Percentiles rank a stretch among this genome's conserved stretches.
Evolutionary conservation across 2,329 filamentous ascomycete genomes (phyloP).

Genomic region (Kalaharituber pfeilii): DNA sequence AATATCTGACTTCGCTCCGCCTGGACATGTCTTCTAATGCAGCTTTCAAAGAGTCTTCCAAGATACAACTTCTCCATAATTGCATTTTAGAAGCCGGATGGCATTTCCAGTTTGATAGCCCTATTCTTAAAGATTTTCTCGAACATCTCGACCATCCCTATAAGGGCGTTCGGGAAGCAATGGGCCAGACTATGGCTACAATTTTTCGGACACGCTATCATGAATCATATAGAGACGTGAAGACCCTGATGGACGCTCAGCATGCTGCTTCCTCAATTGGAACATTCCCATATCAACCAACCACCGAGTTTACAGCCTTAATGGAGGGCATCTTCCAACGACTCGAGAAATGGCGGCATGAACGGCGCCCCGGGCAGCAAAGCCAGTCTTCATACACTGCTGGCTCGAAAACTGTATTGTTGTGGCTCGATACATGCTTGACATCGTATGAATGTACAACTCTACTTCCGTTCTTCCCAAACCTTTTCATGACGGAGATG

Average conservation of each 20-base stretch:
- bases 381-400: conserved; percentile 89
- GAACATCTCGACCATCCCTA: conserved; percentile 90
- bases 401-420: conserved; percentile 83
- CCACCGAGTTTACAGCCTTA: conserved; percentile 52
- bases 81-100: conserved; percentile 76
- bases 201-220: conserved; percentile 87
- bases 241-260: conserved; percentile 58
- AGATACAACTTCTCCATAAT: conserved; percentile 79
- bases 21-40: conserved; percentile 91
- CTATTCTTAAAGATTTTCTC: conserved; percentile 77
- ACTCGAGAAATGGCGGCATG: conserved; percentile 72
- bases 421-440: conserved; percentile 84
- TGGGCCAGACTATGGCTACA: conserved; percentile 71
- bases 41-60: conserved; percentile 96
- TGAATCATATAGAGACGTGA: conserved; percentile 74
- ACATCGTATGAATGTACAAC: conserved; percentile 86
- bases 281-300: conserved; percentile 63
- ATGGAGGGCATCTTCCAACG: conserved; percentile 59
- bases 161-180: conserved; percentile 88
- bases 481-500: conserved; percentile 76
- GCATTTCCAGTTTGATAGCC: conserved; percentile 85
- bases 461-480: conserved; percentile 77
- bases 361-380: conserved; percentile 73
- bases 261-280: conserved; percentile 67
- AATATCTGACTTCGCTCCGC: conserved; percentile 66